These are phyloP conservation scores for Entomortierella parvispora DNA, from an alignment of 192 early-diverging fungal species.

Conservation along the genomic window DNA sequence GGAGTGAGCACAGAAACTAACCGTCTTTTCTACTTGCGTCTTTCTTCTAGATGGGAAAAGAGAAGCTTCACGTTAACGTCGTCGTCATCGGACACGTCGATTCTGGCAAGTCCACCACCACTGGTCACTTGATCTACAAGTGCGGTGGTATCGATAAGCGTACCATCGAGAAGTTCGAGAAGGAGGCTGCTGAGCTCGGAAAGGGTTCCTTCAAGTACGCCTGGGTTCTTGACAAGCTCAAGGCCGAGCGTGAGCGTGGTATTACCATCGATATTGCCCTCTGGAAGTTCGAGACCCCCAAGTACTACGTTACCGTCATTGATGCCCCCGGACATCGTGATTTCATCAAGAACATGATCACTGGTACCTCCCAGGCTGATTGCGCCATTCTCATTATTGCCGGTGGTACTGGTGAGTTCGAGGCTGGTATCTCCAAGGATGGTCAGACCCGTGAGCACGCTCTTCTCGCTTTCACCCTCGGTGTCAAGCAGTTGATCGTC, in stretches of 20 bases:
- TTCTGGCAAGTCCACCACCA: slow-evolving; percentile 99
- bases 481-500: slow-evolving; percentile 98
- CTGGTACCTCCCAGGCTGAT: slow-evolving; percentile 98
- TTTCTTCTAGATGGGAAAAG: slow-evolving; percentile 64
- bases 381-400: slow-evolving; percentile 97
- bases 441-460: slow-evolving; percentile 99
- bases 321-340: slow-evolving; percentile 99
- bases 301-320: slow-evolving; percentile 98
- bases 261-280: slow-evolving; percentile 99
- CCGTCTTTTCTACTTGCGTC: neutral
- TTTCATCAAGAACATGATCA: slow-evolving; percentile 99
- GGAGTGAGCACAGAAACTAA: slow-evolving; percentile 1
- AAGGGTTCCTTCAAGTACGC: slow-evolving; percentile 99
- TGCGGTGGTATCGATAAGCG: slow-evolving; percentile 99
- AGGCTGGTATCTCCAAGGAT: slow-evolving; percentile 99
- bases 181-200: slow-evolving; percentile 98
- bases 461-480: slow-evolving; percentile 96
- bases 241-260: slow-evolving; percentile 99
- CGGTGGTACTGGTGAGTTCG: slow-evolving; percentile 87
- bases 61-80: slow-evolving; percentile 93
- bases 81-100: slow-evolving; percentile 99
- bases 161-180: slow-evolving; percentile 99
- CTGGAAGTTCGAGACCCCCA: slow-evolving; percentile 97
- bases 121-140: slow-evolving; percentile 99
- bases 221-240: slow-evolving; percentile 98